A percentile compares a stretch with the other conserved stretches of the same genome.
These are phyloP conservation scores for Hysterium pulicare DNA, from an alignment of 2,329 filamentous ascomycete genomes.

Conservation along the genomic window DNA sequence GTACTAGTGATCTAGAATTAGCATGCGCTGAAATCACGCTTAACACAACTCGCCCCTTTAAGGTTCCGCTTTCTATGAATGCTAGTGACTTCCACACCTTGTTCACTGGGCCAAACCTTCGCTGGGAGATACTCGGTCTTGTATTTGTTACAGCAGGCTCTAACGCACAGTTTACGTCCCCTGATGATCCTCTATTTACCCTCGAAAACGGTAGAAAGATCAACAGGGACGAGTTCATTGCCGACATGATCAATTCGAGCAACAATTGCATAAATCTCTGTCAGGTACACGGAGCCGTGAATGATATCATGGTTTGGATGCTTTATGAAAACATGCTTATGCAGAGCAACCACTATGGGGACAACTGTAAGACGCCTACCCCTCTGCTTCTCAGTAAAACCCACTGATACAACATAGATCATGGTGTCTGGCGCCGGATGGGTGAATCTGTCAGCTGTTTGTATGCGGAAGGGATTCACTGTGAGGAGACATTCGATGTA, in stretches of 20 bases:
- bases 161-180: constrained; percentile 28
- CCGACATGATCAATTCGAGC: constrained; percentile 32
- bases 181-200: constrained; percentile 28
- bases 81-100: constrained; percentile 31
- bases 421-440: constrained; percentile 33
- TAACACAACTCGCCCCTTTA: constrained; percentile 29
- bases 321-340: constrained; percentile 29
- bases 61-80: constrained; percentile 28
- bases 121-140: constrained; percentile 34
- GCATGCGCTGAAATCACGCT: constrained; percentile 30
- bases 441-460: constrained; percentile 26
- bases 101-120: constrained; percentile 31
- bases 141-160: constrained; percentile 25
- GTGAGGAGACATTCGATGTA: constrained; percentile 26
- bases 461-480: constrained; percentile 33
- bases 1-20: constrained; percentile 16
- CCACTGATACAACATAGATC: constrained; percentile 20
- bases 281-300: constrained; percentile 33
- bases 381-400: neutral
- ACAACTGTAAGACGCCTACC: constrained; percentile 25
- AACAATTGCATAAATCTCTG: constrained; percentile 35
- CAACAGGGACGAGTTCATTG: constrained; percentile 29
- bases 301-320: constrained; percentile 35
- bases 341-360: constrained; percentile 32
- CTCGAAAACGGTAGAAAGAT: constrained; percentile 28